Conservation (phyloP, 371 early-diverging fungal species). For the Mortierella polycephala region DNA sequence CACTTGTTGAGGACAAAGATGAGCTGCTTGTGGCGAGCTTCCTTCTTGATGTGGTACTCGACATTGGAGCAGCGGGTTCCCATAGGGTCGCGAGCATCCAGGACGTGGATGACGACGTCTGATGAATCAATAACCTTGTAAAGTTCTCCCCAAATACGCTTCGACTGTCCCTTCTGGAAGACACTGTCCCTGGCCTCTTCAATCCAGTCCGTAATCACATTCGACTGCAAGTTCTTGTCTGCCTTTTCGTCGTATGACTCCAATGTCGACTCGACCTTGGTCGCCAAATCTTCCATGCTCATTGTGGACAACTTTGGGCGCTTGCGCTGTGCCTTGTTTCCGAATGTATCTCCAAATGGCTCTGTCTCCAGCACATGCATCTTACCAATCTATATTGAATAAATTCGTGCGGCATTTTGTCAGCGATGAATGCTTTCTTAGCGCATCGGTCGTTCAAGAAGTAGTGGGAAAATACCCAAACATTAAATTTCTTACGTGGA, state of each 20-base stretch:
- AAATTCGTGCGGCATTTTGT: not conserved
- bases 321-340: conserved; percentile 95
- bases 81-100: conserved; percentile 99
- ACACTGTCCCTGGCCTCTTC: conserved; percentile 87
- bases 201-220: conserved; percentile 74
- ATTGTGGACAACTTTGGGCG: conserved; percentile 84
- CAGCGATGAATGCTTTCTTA: not conserved
- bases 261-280: conserved; percentile 69
- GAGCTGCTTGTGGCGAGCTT: conserved; percentile 97
- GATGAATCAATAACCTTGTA: conserved; percentile 99
- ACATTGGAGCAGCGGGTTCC: conserved; percentile 97
- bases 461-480: not conserved
- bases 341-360: conserved; percentile 91
- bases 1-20: conserved; percentile 99
- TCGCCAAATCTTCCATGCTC: conserved; percentile 87
- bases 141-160: conserved; percentile 99
- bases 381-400: conserved; percentile 57
- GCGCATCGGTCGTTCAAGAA: not conserved
- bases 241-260: conserved; percentile 81
- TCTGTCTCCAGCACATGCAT: conserved; percentile 96
- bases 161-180: conserved; percentile 96
- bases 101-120: conserved; percentile 97
- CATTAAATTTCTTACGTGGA: conserved; percentile 64
- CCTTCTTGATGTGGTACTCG: conserved; percentile 92
- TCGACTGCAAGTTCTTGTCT: conserved; percentile 79